Base-by-base conservation (phyloP, 1,139 yeast species). In the Nakaseomyces delphensis region DNA sequence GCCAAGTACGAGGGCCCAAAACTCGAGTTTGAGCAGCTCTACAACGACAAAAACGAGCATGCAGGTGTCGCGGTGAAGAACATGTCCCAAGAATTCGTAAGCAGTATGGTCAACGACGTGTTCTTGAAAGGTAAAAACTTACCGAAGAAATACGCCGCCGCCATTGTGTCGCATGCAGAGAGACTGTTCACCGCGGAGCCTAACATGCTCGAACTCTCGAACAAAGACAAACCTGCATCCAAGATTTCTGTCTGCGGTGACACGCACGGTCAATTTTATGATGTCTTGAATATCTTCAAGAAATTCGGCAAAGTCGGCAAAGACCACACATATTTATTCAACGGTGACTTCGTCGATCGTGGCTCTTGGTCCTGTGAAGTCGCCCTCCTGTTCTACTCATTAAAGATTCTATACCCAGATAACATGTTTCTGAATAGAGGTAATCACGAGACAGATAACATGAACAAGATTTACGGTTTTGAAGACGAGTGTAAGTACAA, bases 361-460 rank as follows among this genome's bases (percentile, higher is more conserved):
- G 99, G 99, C 1, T 84, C 95, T 6, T 91, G 98, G 97, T 86
- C 96, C 3, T 84, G 95, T 59, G 99, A 91, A 62, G 94, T 91
- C 42, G 96, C 96, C 1, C 68, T 93, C 41, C 70, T 84, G 39
- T 71, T 86, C 42, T 89, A 85, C 62, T 74, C 82, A 11, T 73
- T 85, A 63, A 91, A 91, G 66, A 70, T 87, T 35, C 64, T 83
- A 36, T 83, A 73, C 57, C 99, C 99, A n/a, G 58, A 65, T 4
- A 70, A 75, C 40, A 65, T 91, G 41, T 87, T 67, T 63, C 63
- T 91, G 50, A 91, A 91, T 66, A 75, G 99, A 58, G 98, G 99
- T 25, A 91, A 91, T 62, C 99, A 91, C 63, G 98, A 93, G 64
- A 87, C 97, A 1, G 83, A 83, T 57, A 95, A 84, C 56, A 91